Conservation (phyloP, 768 basidiomycete species). For the Collybia nuda region DNA sequence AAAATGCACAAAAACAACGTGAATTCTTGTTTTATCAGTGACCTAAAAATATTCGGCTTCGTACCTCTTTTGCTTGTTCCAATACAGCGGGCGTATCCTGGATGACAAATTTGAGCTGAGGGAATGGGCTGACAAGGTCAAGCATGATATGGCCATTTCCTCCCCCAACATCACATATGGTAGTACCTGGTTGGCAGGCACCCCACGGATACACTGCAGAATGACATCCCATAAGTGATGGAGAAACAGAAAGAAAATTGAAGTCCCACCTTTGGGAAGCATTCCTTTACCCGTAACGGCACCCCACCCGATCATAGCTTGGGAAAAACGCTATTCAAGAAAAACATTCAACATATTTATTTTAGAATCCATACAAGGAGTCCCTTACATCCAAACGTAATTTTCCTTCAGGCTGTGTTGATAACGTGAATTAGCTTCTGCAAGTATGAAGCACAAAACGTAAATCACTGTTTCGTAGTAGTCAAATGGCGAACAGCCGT, state of each 20-base stretch:
- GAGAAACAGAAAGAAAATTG: not conserved
- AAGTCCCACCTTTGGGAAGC: constrained; percentile 15
- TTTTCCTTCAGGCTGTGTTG: constrained; percentile 11
- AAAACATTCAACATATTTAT: not conserved
- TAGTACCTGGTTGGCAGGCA: constrained; percentile 17
- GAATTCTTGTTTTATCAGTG: not conserved
- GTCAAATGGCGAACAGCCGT: constrained; percentile 16
- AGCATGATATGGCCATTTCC: constrained; percentile 41
- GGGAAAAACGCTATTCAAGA: constrained; percentile 22
- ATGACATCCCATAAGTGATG: not conserved
- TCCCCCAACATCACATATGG: constrained; percentile 51
- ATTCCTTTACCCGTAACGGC: constrained; percentile 17
- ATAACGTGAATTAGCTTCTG: not conserved
- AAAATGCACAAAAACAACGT: not conserved
- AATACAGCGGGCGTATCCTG: constrained; percentile 48
- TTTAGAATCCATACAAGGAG: not conserved
- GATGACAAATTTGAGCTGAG: constrained; percentile 37
- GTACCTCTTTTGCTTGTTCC: constrained; percentile 35
- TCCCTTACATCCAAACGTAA: not conserved
- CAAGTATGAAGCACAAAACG: no score
- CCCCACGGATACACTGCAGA: constrained; percentile 31
- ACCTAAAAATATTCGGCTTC: not conserved
- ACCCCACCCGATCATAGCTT: constrained; percentile 27
- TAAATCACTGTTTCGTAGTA: constrained; percentile 10
- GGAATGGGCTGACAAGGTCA: constrained; percentile 18